A percentile compares a stretch with the other conserved stretches of the same genome.
phyloP scores from a whole-genome alignment of 768 basidiomycete species.

The Omphalotus guepiniiformis region DNA sequence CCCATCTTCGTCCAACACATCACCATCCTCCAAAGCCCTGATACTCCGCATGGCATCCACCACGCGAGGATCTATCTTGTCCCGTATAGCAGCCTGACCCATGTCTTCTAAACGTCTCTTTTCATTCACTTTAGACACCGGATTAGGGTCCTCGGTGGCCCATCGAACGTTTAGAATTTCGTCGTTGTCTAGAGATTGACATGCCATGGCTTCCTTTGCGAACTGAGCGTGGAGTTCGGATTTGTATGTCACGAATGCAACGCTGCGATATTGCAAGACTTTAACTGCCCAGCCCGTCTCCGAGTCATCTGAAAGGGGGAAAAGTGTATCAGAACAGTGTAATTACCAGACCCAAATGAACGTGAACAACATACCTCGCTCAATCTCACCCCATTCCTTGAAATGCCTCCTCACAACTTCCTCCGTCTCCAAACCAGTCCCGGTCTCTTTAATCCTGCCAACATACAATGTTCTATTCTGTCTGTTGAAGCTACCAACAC shows the following conservation, averaged over 20 bases:
- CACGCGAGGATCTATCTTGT: slow-evolving; percentile 81
- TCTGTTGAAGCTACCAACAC: slow-evolving; percentile 93
- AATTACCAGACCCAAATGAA: background rate
- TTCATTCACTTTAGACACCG: slow-evolving; percentile 81
- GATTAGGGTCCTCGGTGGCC: slow-evolving; percentile 99
- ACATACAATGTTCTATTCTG: slow-evolving; percentile 95
- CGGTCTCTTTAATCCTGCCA: slow-evolving; percentile 90
- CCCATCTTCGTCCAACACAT: slow-evolving; percentile 36
- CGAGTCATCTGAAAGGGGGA: slow-evolving; percentile 21
- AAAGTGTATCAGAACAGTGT: background rate
- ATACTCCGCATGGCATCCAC: slow-evolving; percentile 86
- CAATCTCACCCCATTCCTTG: slow-evolving; percentile 92
- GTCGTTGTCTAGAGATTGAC: slow-evolving; percentile 94
- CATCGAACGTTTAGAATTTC: slow-evolving; percentile 98
- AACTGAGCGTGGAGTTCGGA: slow-evolving; percentile 87
- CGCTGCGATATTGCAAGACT: slow-evolving; percentile 88
- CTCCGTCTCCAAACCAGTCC: slow-evolving; percentile 84
- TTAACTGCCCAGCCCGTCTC: slow-evolving; percentile 53
- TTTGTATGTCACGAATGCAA: slow-evolving; percentile 95
- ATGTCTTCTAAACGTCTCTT: slow-evolving; percentile 77
- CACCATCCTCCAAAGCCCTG: slow-evolving; percentile 86
- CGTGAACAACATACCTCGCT: slow-evolving; percentile 66
- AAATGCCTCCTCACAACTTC: slow-evolving; percentile 90
- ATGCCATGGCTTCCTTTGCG: slow-evolving; percentile 98
- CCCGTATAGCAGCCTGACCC: slow-evolving; percentile 83